phyloP scores from a whole-genome alignment of 805 yeast genomes.

The Kodamaea neixiangensis region DNA sequence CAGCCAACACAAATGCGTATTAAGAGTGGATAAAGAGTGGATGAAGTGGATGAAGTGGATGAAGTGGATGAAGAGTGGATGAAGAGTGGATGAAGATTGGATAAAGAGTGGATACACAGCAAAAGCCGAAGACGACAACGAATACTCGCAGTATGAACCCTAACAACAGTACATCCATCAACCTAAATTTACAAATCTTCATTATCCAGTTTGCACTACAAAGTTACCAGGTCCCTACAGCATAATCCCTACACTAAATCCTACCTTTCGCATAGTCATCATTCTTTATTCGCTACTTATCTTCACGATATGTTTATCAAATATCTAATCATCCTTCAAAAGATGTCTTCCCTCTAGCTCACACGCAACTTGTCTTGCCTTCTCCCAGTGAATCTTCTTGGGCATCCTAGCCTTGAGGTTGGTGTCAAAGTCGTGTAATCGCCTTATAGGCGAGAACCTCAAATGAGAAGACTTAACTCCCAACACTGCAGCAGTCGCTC shows the following conservation, averaged over 20 bases:
- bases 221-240: background rate
- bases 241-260: background rate
- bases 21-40: no score
- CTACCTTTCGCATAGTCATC: background rate
- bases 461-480: slow-evolving; percentile 70
- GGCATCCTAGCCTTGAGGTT: slow-evolving; percentile 83
- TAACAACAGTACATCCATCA: no score
- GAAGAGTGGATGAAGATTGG: no score
- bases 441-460: slow-evolving; percentile 70
- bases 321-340: slow-evolving; percentile 7
- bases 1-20: slow-evolving; percentile 3
- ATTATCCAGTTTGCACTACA: background rate
- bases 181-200: no score
- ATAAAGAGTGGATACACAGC: no score
- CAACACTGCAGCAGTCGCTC: slow-evolving; percentile 45
- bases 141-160: no score
- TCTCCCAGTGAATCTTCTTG: slow-evolving; percentile 81
- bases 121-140: no score
- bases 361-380: slow-evolving; percentile 75
- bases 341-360: slow-evolving; percentile 72
- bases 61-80: no score
- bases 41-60: no score
- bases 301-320: background rate
- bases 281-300: background rate
- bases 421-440: slow-evolving; percentile 85